Base-by-base conservation (phyloP, 768 basidiomycete species). In the Russula compacta region DNA sequence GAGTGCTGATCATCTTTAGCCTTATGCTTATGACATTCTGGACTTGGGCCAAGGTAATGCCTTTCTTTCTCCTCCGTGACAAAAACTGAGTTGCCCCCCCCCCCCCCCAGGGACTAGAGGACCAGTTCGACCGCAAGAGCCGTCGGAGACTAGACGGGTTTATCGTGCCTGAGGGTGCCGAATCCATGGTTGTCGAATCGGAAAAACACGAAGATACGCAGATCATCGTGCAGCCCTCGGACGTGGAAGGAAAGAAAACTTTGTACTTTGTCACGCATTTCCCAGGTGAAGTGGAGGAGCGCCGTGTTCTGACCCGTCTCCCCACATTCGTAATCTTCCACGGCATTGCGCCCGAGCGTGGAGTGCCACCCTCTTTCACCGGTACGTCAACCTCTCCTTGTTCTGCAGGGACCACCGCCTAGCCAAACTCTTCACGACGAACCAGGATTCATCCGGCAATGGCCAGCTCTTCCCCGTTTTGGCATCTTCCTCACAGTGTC, bases 391-490 rank as follows among this genome's bases (percentile, higher is more conserved):
- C 17, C n/a, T 38, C 17, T 36, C n/a, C 39, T 4, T 29, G 6
- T 9, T 36, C n/a, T 11, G 1, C 54, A 14, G 11, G 11, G 9
- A 8, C 12, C 58, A 57, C 68, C 67, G 46, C 3, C 35, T 24
- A 8, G 38, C 8, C 11, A 21, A 44, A 35, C 21, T 52, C 6
- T 52, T 11, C 19, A n/a, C 33, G 21, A 58, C 17, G 2, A 3
- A 35, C 21, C 51, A 76, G 82, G 80, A 1, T 84, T 86, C 69
- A 73, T 86, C 35, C 77, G 80, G 4, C 84, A 82, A 67, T 84
- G 84, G 82, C 85, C 85, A 21, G 79, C 84, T 17, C 75, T 89
- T n/a, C 86, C 86, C 38, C 75, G 78, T 3, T 78, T 87, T 32
- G 79, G 85, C 81, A 78, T 88, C 40, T 87, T 88, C 72, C 74